A percentile compares a stretch with the other conserved stretches of the same genome.
These are phyloP conservation scores for Neurospora pannonica DNA, from an alignment of 495 filamentous ascomycete species.

Conservation along the genomic window DNA sequence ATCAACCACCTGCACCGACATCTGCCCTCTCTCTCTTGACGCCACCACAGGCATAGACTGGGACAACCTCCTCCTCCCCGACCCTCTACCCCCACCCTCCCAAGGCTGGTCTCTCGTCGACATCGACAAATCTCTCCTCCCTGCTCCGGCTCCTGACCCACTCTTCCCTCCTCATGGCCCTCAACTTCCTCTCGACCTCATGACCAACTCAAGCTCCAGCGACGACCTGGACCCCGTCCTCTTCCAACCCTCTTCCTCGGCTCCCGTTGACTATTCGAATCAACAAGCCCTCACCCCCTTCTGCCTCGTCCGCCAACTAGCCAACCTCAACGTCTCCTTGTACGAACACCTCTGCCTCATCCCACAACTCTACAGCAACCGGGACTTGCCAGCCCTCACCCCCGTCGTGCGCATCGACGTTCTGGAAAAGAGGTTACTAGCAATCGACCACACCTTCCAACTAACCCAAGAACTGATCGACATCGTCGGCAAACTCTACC, in stretches of 20 bases:
- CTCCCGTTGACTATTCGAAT: background rate
- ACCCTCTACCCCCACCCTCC: background rate
- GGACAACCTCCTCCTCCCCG: background rate
- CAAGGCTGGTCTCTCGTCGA: background rate
- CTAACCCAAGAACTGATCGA: constrained; percentile 5
- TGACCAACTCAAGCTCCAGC: background rate
- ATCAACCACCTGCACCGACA: background rate
- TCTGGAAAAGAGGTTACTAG: background rate
- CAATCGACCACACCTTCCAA: constrained; percentile 5
- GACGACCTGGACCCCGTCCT: background rate
- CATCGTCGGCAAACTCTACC: constrained; percentile 1
- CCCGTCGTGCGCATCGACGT: background rate
- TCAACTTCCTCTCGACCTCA: background rate
- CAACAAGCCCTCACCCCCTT: background rate
- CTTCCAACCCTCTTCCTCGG: background rate
- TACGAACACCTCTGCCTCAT: constrained; percentile 3
- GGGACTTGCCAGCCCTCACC: background rate
- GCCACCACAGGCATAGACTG: background rate
- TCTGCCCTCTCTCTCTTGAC: background rate
- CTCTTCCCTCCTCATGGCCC: background rate
- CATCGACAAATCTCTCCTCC: background rate
- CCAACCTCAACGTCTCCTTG: constrained; percentile 3
- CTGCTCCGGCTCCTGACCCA: background rate
- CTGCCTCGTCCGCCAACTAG: constrained; percentile 1
- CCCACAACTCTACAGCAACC: background rate